Base-by-base conservation (phyloP, 1,284 basidiomycete genomes). In the Peniophora sp. region DNA sequence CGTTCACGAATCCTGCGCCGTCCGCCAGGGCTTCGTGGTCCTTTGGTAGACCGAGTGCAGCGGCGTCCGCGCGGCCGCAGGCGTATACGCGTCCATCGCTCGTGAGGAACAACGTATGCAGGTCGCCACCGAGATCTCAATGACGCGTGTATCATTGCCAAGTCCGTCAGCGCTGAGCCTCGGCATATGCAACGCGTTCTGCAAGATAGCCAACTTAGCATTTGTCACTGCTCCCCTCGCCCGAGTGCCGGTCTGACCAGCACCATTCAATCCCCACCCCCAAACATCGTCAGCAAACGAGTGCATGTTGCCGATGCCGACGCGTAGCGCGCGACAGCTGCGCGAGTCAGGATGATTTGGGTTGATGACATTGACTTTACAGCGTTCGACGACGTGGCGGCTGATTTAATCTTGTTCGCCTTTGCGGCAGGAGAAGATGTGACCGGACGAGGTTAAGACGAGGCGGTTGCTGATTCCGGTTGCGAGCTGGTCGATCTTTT, bases 221-320 rank as follows among this genome's bases (percentile, higher is more conserved):
- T 72, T 73, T n/a, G n/a, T n/a, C n/a, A n/a, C n/a, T 3, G 68
- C 64, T 24, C 72, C 73, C 17, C 75, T 67, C 34, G 68, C 62
- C 19, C 73, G 74, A 8, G 81, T 72, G 34, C 86, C 88, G 0
- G 78, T 79, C 65, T 91, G 87, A 25, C 79, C 76, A 65, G 79
- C 79, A 38, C 77, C 85, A 68, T 97, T 97, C 54, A 95, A 73
- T 22, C 94, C 94, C 94, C 94, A 97, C 2, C 83, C 91, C 78
- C 83, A 96, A 2, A 94, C 78, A 65, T 93, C 86, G 55, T 96
- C 83, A 2, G 93, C 94, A 60, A 96, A 97, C 0, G 91, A 93
- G 64, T 92, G 88, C 67, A 85, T 90, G 44, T 79, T 77, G 9
- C 94, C 93, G 0, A 89, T 79, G 8, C 89, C 92, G 55, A 97